Percentiles rank a stretch among this genome's conserved stretches.
phyloP scores from a whole-genome alignment of 1,284 basidiomycete species.

The Austropuccinia psidii region DNA sequence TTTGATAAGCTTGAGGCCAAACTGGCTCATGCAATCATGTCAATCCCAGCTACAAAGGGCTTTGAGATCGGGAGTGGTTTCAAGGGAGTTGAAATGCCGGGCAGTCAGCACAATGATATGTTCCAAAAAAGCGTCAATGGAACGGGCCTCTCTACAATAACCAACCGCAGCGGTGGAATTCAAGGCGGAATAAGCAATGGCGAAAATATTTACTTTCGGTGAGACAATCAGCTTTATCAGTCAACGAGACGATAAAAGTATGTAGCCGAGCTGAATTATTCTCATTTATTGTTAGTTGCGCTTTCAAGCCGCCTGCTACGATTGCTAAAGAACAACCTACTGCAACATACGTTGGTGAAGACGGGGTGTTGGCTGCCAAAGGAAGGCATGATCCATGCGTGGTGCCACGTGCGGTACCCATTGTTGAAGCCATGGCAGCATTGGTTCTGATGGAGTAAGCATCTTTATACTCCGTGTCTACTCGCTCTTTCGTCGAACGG shows the following conservation, averaged over 20 bases:
- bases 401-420: slow-evolving; percentile 88
- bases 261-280: neutral
- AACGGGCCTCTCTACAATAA: slow-evolving; percentile 63
- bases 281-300: slow-evolving; percentile 57
- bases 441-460: slow-evolving; percentile 78
- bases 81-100: slow-evolving; percentile 87
- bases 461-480: neutral
- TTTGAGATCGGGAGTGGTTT: slow-evolving; percentile 99
- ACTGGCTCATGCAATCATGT: slow-evolving; percentile 95
- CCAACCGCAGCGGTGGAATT: slow-evolving; percentile 95
- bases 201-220: slow-evolving; percentile 96
- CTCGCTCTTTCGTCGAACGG: neutral
- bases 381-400: slow-evolving; percentile 98
- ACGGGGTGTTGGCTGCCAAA: slow-evolving; percentile 76
- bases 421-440: slow-evolving; percentile 96
- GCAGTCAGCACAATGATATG: slow-evolving; percentile 85
- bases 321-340: slow-evolving; percentile 88
- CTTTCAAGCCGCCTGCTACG: slow-evolving; percentile 97
- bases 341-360: slow-evolving; percentile 82
- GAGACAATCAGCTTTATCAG: slow-evolving; percentile 41
- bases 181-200: slow-evolving; percentile 98
- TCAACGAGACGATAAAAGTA: neutral
- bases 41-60: slow-evolving; percentile 95
- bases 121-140: slow-evolving; percentile 67
- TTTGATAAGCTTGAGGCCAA: slow-evolving; percentile 98